phyloP scores from a whole-genome alignment of 305 asterid genomes.

The Fraxinus angustifolia region DNA sequence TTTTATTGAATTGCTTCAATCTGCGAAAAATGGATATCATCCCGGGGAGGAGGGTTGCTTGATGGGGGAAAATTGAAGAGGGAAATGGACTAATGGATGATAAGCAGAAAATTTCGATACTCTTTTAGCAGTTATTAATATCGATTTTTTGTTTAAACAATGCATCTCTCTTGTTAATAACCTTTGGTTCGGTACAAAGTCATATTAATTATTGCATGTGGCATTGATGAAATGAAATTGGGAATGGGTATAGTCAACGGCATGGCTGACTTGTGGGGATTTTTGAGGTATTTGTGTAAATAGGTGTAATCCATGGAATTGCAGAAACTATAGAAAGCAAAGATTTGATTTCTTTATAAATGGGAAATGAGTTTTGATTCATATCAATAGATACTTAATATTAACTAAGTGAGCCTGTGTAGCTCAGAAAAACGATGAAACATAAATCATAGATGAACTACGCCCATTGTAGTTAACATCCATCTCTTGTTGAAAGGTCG shows the following conservation, averaged over 20 bases:
- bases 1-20: neutral
- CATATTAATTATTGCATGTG: neutral
- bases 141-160: neutral
- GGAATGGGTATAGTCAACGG: neutral
- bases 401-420: neutral
- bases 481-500: neutral
- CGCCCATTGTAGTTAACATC: neutral
- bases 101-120: neutral
- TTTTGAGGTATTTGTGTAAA: neutral
- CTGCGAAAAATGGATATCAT: neutral
- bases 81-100: neutral
- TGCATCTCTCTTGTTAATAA: neutral
- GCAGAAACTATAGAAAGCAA: neutral
- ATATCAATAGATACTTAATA: neutral
- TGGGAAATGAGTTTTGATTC: neutral
- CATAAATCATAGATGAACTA: neutral
- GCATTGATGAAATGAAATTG: neutral
- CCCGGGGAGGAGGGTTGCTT: neutral
- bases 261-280: neutral
- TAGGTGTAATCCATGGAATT: neutral
- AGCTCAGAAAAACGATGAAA: neutral
- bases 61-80: neutral
- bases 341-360: neutral
- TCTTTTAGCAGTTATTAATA: neutral
- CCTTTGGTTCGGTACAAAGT: neutral